Base-by-base conservation (phyloP, 371 early-diverging fungal genomes). In the Mortierella sp. region DNA sequence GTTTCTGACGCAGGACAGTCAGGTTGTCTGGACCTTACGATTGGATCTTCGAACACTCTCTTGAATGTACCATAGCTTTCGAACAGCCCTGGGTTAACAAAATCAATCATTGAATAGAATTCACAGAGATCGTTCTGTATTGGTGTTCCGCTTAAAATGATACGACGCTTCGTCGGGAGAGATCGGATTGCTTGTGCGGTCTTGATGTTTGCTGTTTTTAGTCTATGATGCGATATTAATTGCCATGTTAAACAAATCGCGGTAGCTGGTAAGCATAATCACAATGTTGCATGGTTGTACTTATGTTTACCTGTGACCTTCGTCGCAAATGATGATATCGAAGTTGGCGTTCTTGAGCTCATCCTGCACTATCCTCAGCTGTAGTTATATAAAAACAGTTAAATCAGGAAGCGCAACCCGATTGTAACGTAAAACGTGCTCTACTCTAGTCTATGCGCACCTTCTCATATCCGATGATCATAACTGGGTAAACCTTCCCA, bases 71-170 rank as follows among this genome's bases (percentile, higher is more conserved):
- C 52, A 41, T 84, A 84, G 58, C 53, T 81, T 13, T 92, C 91
- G 13, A 93, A 83, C 36, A 89, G 65, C 13, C 89, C 88, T 1
- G 93, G 93, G 66, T 89, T 89, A 4, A 92, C 91, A 70, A 91
- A 90, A 58, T 94, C 90, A 33, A 89, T 84, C 87, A 94, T 90
- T 38, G 88, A 70, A 69, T 78, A 89, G 41, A 86, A 85, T 70
- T 90, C 91, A 8, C 73, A 73, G 4, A 90, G 69, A 60, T 89
- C 85, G 55, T 91, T 89, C 83, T 93, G 93, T 13, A 94, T 87
- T 8, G 93, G 94, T 8, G 94, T 93, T 4, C 94, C 94, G 10
- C 89, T 85, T 11, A 94, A 66, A 71, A 92, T 88, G 55, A 92
- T 83, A 24, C 92, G 70, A 36, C 82, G 65, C 36, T 59, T 71